Percentiles rank a stretch among this genome's conserved stretches.
phyloP scores from a whole-genome alignment of 768 basidiomycete species.

The Naematelia aurantialba region DNA sequence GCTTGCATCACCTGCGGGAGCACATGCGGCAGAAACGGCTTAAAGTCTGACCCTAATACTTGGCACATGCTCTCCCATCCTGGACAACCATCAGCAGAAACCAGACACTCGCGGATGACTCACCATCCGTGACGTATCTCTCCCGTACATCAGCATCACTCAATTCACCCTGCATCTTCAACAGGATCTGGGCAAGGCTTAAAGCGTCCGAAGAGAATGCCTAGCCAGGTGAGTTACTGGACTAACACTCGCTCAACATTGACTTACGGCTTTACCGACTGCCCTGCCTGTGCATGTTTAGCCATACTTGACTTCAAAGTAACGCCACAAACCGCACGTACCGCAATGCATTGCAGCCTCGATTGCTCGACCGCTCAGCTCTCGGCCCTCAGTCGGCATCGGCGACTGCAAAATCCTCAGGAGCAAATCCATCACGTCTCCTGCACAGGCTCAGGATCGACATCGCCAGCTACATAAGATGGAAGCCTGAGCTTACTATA shows the following conservation, averaged over 20 bases:
- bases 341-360: slow-evolving; percentile 85
- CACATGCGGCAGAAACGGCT: slow-evolving; percentile 77
- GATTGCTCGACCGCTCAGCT: slow-evolving; percentile 74
- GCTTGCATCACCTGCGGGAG: slow-evolving; percentile 73
- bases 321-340: slow-evolving; percentile 49
- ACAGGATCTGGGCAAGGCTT: slow-evolving; percentile 55
- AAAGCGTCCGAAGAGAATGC: slow-evolving; percentile 70
- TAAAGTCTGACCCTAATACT: slow-evolving; percentile 76
- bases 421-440: slow-evolving; percentile 69
- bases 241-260: neutral
- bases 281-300: slow-evolving; percentile 63
- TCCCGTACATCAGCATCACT: neutral
- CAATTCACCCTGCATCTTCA: neutral
- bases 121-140: slow-evolving; percentile 1
- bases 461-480: no score
- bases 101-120: slow-evolving; percentile 1
- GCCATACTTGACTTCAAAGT: neutral
- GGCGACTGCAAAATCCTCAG: slow-evolving; percentile 60
- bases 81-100: slow-evolving; percentile 29
- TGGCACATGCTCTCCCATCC: slow-evolving; percentile 89
- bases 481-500: slow-evolving; percentile 30
- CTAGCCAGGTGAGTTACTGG: neutral
- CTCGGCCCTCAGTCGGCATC: neutral
- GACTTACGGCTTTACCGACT: slow-evolving; percentile 60
- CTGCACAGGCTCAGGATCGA: slow-evolving; percentile 10